phyloP scores from a whole-genome alignment of 1,284 basidiomycete species.

The Heimioporus retisporus region DNA sequence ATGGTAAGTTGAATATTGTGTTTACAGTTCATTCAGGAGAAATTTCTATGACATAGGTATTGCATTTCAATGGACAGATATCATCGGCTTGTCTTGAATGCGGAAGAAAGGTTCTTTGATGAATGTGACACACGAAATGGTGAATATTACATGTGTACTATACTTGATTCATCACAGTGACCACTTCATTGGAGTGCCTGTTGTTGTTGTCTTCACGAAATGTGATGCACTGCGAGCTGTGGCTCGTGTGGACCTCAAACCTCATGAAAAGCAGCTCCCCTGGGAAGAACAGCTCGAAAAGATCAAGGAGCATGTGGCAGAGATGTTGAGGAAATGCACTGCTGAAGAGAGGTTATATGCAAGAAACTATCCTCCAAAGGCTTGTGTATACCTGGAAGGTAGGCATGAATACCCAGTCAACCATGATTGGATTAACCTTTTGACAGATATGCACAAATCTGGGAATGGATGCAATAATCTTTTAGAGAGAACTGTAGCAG shows the following conservation, averaged over 20 bases:
- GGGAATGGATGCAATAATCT: constrained; percentile 2
- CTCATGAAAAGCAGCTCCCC: background rate
- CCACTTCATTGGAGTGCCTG: background rate
- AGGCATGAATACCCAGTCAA: background rate
- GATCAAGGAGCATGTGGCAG: background rate
- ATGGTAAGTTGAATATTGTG: too few relatives aligned
- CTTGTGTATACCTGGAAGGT: background rate
- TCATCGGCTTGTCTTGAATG: too few relatives aligned
- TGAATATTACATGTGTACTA: too few relatives aligned
- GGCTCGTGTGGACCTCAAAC: background rate
- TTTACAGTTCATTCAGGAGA: too few relatives aligned
- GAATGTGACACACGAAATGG: too few relatives aligned
- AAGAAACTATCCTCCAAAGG: background rate
- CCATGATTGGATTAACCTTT: too few relatives aligned
- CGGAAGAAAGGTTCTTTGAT: too few relatives aligned
- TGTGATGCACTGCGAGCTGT: background rate
- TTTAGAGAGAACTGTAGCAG: constrained; percentile 6
- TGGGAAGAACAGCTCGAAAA: background rate
- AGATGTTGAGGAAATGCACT: background rate
- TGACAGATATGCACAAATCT: constrained; percentile 13
- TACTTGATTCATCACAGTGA: background rate
- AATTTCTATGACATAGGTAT: background rate
- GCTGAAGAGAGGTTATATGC: background rate
- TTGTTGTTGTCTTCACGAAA: constrained; percentile 7
- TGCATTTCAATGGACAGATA: background rate